Conservation (phyloP, 2,329 filamentous ascomycete species). For the Grosmannia huntii region DNA sequence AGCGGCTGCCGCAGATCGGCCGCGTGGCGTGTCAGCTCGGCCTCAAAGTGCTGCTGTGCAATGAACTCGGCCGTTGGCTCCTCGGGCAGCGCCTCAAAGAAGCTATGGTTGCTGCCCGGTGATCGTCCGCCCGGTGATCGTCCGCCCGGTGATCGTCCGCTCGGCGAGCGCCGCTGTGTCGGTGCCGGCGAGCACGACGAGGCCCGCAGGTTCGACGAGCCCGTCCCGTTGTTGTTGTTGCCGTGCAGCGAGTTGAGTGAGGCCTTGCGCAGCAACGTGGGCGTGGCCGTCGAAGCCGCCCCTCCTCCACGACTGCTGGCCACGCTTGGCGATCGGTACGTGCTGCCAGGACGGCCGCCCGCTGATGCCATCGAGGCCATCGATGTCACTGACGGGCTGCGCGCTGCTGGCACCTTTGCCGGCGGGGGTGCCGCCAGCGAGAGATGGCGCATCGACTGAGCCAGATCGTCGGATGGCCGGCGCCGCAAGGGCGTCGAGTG, state of each 20-base stretch:
- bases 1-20: neutral
- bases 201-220: constrained; percentile 28
- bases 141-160: constrained; percentile 1
- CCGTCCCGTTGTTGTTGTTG: constrained; percentile 21
- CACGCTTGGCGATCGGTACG: constrained; percentile 26
- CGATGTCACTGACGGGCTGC: neutral
- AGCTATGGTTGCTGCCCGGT: neutral
- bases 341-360: constrained; percentile 9
- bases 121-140: constrained; percentile 18
- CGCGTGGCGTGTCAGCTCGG: constrained; percentile 55
- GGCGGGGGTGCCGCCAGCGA: constrained; percentile 9
- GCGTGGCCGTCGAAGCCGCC: constrained; percentile 26
- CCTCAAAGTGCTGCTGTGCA: constrained; percentile 55
- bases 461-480: constrained; percentile 9
- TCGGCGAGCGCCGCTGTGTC: constrained; percentile 14
- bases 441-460: constrained; percentile 14
- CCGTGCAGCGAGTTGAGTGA: constrained; percentile 44
- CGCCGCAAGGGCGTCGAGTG: constrained; percentile 3
- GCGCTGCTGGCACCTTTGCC: neutral
- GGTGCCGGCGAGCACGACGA: neutral
- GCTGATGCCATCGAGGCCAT: neutral
- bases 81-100: constrained; percentile 10
- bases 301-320: constrained; percentile 17
- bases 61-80: constrained; percentile 39
- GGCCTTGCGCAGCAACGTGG: constrained; percentile 40